Evolutionary conservation across 1,284 basidiomycete species (phyloP), one percentile per base, ranked within the genome.

Genomic region (Earliella scabrosa): DNA sequence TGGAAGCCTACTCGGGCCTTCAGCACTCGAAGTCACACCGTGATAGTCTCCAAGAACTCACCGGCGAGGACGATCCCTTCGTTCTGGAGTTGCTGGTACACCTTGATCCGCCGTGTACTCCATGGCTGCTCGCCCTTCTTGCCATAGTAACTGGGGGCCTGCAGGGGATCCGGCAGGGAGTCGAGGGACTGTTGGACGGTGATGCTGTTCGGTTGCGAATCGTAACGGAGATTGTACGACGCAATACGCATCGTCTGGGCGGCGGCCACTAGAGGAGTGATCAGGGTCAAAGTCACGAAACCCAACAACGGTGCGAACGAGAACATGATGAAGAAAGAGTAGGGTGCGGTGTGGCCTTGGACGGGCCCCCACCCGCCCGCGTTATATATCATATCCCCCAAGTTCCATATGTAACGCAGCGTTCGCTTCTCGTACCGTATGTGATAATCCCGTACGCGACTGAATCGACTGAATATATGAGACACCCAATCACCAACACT

Each of bases 171-270:
- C 11, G 73, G 72, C 4, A 85, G 72, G 1, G 69, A 59, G 1
- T 72, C 68, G 32, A 85, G 67, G 0, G 79, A 75, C 54, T 82
- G 66, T 50, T 75, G 66, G n/a, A 84, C 78, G 9, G 79, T 73
- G 38, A 81, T 78, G 40, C 72, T 75, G 67, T 84, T 73, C 24
- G 81, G 79, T 64, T 73, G 71, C 3, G 77, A 78, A 67, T 86
- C 83, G 60, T 75, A 85, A 21, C 83, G 79, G 21, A 85, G 67
- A 66, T 85, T 85, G 69, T 79, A 85, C 0, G 80, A 77, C 7
- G 76, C 74, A 40, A 83, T 57, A 26, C 80, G 76, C 69, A 83
- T 61, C 20, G 36, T 53, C 41, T 55, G 56, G n/a, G 27, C 38
- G n/a, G 46, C 44, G 21, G 41, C 48, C 31, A 46, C 55, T 29